Percentiles rank a stretch among this genome's conserved stretches.
Conservation (phyloP, 768 basidiomycete genomes). For the Mycena sanguinolenta region DNA sequence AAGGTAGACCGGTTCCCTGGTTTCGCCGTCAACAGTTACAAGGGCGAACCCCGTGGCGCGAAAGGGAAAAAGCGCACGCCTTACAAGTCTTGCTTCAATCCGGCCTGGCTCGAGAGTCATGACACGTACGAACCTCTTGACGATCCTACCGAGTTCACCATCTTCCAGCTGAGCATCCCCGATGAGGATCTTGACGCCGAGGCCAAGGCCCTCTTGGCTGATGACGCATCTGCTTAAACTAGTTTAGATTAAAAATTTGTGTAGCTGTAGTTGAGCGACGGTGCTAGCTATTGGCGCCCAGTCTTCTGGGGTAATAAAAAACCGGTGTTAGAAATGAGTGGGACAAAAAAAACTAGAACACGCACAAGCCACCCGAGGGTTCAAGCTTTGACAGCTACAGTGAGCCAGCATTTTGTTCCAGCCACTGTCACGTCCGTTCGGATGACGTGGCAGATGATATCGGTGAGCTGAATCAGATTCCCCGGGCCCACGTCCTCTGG, state of each 20-base stretch:
- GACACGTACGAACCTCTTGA: background rate
- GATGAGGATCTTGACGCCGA: background rate
- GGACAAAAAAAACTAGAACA: background rate
- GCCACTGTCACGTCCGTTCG: background rate
- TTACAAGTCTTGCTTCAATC: too few species aligned
- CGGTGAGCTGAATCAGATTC: background rate
- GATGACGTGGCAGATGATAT: background rate
- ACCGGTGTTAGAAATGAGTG: background rate
- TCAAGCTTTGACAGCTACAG: background rate
- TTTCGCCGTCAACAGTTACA: too few species aligned
- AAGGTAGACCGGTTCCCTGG: too few species aligned
- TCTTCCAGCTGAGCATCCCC: background rate
- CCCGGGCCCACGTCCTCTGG: background rate
- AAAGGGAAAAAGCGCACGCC: background rate
- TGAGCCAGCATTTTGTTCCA: background rate
- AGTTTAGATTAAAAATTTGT: too few species aligned
- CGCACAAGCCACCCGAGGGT: too few species aligned
- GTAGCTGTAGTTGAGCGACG: too few species aligned
- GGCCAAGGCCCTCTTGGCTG: background rate
- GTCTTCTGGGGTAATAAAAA: background rate
- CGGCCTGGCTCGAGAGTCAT: background rate
- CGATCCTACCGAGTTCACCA: background rate
- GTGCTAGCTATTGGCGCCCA: too few species aligned
- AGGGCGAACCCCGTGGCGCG: too few species aligned
- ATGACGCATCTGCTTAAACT: background rate